These are phyloP conservation scores for Pterocarpus santalinus DNA, from an alignment of 306 rosid genomes.

Conservation along the genomic window DNA sequence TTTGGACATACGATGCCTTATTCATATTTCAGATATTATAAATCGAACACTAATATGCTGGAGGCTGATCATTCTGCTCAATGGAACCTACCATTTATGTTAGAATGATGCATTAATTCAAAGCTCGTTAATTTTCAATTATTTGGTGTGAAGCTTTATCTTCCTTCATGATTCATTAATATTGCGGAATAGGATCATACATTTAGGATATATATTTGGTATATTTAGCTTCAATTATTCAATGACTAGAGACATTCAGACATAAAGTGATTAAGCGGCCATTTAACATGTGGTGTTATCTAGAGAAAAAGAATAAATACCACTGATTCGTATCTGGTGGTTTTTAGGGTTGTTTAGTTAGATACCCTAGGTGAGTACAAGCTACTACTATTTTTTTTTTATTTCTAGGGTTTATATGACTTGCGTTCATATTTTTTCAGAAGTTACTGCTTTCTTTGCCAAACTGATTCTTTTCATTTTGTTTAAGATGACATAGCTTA, in stretches of 20 bases:
- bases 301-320: conserved; percentile 23
- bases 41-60: not conserved
- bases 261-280: conserved; percentile 11
- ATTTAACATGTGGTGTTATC: conserved; percentile 28
- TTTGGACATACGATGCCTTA: not conserved
- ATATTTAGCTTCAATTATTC: conserved; percentile 21
- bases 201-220: not conserved
- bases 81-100: conserved; percentile 26
- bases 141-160: conserved; percentile 12
- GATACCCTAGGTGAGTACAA: not conserved
- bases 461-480: conserved; percentile 9
- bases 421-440: conserved; percentile 17
- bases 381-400: not conserved
- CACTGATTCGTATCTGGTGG: not conserved
- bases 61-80: conserved; percentile 37
- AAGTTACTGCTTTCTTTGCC: conserved; percentile 21
- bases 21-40: too few relatives aligned
- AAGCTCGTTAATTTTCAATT: not conserved
- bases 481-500: conserved; percentile 5
- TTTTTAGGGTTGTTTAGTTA: conserved; percentile 22
- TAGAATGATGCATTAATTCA: conserved; percentile 16
- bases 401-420: conserved; percentile 16
- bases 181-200: too few relatives aligned
- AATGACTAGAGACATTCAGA: conserved; percentile 8
- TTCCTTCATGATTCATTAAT: not conserved